Evolutionary conservation across 441 rosid genomes (phyloP).

Genomic region (Brassica hybrid): DNA sequence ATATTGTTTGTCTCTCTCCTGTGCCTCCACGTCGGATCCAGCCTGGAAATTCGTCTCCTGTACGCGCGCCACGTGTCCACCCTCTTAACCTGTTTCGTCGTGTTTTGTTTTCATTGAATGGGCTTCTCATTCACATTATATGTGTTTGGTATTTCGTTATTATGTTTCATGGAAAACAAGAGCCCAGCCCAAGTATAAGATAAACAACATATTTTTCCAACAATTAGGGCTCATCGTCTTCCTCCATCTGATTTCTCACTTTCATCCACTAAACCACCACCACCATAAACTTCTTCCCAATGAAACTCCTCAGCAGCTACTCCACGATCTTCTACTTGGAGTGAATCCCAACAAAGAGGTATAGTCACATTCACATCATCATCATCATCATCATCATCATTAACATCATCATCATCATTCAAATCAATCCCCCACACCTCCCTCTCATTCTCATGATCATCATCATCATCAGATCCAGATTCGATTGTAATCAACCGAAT

Average conservation of each 20-base stretch:
- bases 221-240: no score
- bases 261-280: neutral
- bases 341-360: constrained; percentile 75
- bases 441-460: constrained; percentile 48
- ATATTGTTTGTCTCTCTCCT: no score
- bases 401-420: constrained; percentile 50
- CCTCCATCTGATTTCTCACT: neutral
- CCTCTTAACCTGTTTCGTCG: no score
- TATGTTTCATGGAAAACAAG: no score
- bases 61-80: no score
- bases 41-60: no score
- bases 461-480: constrained; percentile 65
- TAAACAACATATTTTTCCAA: no score
- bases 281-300: constrained; percentile 90
- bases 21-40: neutral
- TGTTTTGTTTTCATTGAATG: no score
- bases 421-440: constrained; percentile 45
- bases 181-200: no score
- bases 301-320: constrained; percentile 87
- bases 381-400: constrained; percentile 41
- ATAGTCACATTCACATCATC: no score
- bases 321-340: constrained; percentile 65
- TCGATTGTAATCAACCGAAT: constrained; percentile 41
- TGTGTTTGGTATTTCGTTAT: no score
- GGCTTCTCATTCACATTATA: no score